phyloP scores from a whole-genome alignment of 1,284 basidiomycete species.

The Apiotrichum montevideense region DNA sequence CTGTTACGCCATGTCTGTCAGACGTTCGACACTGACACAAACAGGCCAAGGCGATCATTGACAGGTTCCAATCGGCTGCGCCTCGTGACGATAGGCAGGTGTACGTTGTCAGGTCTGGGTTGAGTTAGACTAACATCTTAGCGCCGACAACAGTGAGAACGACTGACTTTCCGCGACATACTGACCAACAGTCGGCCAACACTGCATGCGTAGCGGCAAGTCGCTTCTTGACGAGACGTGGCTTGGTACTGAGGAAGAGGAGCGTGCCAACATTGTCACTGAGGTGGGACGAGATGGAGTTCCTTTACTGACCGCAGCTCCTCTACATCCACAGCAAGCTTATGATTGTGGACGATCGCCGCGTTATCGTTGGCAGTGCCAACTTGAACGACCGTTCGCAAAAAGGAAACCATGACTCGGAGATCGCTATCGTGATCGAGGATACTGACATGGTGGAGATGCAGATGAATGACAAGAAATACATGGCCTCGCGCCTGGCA shows the following conservation, averaged over 20 bases:
- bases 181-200: slow-evolving; percentile 63
- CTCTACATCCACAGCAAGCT: slow-evolving; percentile 51
- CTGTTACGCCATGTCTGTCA: neutral
- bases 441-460: slow-evolving; percentile 71
- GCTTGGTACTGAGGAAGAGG: slow-evolving; percentile 74
- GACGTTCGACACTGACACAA: neutral
- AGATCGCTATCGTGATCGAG: slow-evolving; percentile 81
- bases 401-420: slow-evolving; percentile 82
- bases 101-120: slow-evolving; percentile 17
- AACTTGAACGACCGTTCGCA: slow-evolving; percentile 59
- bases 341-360: slow-evolving; percentile 87
- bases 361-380: slow-evolving; percentile 58
- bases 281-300: slow-evolving; percentile 54
- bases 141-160: slow-evolving; percentile 6
- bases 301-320: slow-evolving; percentile 16
- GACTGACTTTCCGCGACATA: neutral
- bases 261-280: slow-evolving; percentile 69
- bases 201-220: slow-evolving; percentile 61
- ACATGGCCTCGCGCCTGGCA: slow-evolving; percentile 40
- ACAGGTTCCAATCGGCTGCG: slow-evolving; percentile 63
- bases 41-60: slow-evolving; percentile 57
- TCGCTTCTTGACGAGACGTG: slow-evolving; percentile 65
- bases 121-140: neutral
- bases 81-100: slow-evolving; percentile 26
- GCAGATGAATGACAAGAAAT: slow-evolving; percentile 67